Base-by-base conservation (phyloP, 2,329 filamentous ascomycete species). In the Epichloe hybrida region DNA sequence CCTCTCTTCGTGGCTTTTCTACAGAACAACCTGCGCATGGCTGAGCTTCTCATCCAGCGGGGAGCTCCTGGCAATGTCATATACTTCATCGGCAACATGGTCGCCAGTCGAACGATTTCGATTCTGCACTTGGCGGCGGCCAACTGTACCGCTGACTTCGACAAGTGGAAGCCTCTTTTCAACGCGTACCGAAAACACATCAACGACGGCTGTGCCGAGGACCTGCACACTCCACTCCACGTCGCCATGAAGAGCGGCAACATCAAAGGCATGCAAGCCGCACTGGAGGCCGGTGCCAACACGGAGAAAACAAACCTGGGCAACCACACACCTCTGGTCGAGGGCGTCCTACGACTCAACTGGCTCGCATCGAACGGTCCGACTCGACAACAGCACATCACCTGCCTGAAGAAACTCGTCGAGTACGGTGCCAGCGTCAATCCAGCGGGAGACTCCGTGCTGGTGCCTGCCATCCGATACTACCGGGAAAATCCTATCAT, bases 1-100 rank as follows among this genome's bases (percentile, higher is more conserved):
- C 48, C 51, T 11, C 45, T 53, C 17, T 39, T 46, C 15, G 5
- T 51, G 13, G 37, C 51, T 3, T 46, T 36, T 5, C 11, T 53
- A 20, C 11, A 1, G 13, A 21, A 44, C 17, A n/a, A 51, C 9
- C 3, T 5, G 5, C 13, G 20, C 5, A 51, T 44, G 21, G 48
- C 21, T 6, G 12, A 31, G 13, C 35, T 51, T 35, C 49, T 53
- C 17, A 4, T 53, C 9, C 2, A 4, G 5, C 9, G 27, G 48
- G 39, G 39, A 5, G 51, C 48, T 11, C 2, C 39, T 8, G 23
- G 38, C 17, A 11, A 34, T 3, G 48, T 23, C 7, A 27, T 34
- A 12, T 1, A 6, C 21, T 8, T 8, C 11, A 13, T 1, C 9
- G 1, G 3, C 20, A 1, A 11, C 34, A 15, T 3, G 5, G 1